Evolutionary conservation across 2,329 filamentous ascomycete species (phyloP).

Genomic region (Thielaviopsis euricoi): DNA sequence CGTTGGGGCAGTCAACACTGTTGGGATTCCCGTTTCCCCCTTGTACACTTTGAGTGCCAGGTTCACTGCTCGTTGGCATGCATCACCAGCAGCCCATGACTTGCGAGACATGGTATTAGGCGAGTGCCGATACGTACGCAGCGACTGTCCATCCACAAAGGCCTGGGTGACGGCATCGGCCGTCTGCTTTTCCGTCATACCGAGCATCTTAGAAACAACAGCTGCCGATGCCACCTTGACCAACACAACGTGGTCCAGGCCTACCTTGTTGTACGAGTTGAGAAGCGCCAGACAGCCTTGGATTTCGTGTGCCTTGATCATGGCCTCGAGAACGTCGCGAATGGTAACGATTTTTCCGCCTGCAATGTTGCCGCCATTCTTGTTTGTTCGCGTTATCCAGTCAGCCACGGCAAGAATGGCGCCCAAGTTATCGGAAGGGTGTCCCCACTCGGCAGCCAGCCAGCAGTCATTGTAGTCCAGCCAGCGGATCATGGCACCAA

Average conservation of each 20-base stretch:
- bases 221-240: constrained; percentile 95
- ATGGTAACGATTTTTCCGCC: constrained; percentile 80
- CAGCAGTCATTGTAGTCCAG: constrained; percentile 99
- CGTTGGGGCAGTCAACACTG: constrained; percentile 75
- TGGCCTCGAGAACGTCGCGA: constrained; percentile 81
- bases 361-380: constrained; percentile 59
- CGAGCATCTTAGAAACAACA: constrained; percentile 89
- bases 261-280: constrained; percentile 98
- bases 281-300: constrained; percentile 92
- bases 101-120: constrained; percentile 99
- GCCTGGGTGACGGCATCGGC: constrained; percentile 92
- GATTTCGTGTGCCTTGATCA: constrained; percentile 99
- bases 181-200: constrained; percentile 76
- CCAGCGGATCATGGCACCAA: constrained; percentile 97
- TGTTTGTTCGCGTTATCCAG: constrained; percentile 88
- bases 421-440: constrained; percentile 94
- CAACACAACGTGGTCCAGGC: constrained; percentile 89
- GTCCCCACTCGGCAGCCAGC: constrained; percentile 96
- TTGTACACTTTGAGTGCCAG: constrained; percentile 78
- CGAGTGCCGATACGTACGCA: constrained; percentile 92
- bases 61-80: constrained; percentile 89
- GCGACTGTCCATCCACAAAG: constrained; percentile 89
- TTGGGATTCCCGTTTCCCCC: constrained; percentile 81
- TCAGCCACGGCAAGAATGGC: constrained; percentile 93
- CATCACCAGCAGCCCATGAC: constrained; percentile 96